phyloP scores from a whole-genome alignment of 2,329 filamentous ascomycete genomes.

The Piedraia hortae region DNA sequence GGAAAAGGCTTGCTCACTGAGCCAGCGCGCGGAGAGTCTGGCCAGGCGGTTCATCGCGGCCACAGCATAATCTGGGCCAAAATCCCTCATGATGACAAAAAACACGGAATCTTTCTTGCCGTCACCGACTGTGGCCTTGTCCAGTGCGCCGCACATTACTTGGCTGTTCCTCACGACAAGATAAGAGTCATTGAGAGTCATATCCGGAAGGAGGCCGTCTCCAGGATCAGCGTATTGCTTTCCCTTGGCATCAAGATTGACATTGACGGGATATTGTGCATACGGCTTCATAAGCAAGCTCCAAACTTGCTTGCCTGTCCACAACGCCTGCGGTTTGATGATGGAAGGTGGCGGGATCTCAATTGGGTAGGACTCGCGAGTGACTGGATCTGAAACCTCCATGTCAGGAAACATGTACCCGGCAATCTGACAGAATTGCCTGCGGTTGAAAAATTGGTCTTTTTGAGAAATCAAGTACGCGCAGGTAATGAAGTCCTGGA shows the following conservation, averaged over 20 bases:
- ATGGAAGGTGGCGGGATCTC: conserved; percentile 72
- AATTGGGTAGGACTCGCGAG: conserved; percentile 29
- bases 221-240: conserved; percentile 44
- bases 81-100: conserved; percentile 88
- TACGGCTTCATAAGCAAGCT: conserved; percentile 78
- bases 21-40: conserved; percentile 63
- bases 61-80: conserved; percentile 66
- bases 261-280: conserved; percentile 48
- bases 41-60: conserved; percentile 82
- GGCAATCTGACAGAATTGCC: conserved; percentile 68
- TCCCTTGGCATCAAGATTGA: conserved; percentile 85
- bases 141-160: conserved; percentile 92
- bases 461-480: conserved; percentile 79
- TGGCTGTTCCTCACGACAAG: conserved; percentile 87
- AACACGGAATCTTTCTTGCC: conserved; percentile 97
- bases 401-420: conserved; percentile 77
- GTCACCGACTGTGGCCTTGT: conserved; percentile 88
- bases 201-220: conserved; percentile 41
- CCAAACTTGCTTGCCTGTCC: conserved; percentile 95
- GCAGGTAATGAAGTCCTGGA: conserved; percentile 95
- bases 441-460: conserved; percentile 73
- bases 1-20: conserved; percentile 81
- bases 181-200: conserved; percentile 50
- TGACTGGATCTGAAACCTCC: conserved; percentile 19
- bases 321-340: conserved; percentile 58